Conservation (phyloP, 2,329 filamentous ascomycete genomes). For the Helotiales sp. region DNA sequence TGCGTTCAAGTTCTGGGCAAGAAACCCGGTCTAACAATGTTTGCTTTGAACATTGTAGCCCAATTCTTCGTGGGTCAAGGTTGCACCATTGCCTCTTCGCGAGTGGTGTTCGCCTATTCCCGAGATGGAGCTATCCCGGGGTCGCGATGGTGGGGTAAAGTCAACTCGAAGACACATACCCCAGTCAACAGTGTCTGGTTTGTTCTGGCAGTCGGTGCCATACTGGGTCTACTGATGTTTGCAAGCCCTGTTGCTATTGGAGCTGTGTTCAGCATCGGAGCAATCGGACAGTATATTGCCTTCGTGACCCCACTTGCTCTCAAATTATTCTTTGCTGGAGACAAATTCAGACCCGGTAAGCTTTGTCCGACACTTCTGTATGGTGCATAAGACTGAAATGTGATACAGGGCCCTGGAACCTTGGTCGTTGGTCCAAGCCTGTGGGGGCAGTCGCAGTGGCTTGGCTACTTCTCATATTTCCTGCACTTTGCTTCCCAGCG, state of each 20-base stretch:
- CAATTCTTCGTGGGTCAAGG: slow-evolving; percentile 73
- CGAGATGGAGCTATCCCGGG: slow-evolving; percentile 70
- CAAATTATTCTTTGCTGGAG: slow-evolving; percentile 48
- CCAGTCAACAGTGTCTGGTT: slow-evolving; percentile 72
- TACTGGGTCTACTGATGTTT: slow-evolving; percentile 64
- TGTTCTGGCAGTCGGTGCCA: slow-evolving; percentile 58
- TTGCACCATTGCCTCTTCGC: slow-evolving; percentile 64
- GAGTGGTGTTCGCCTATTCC: slow-evolving; percentile 72
- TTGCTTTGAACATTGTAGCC: slow-evolving; percentile 66
- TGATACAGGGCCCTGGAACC: slow-evolving; percentile 56
- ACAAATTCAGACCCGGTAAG: not conserved
- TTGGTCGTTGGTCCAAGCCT: slow-evolving; percentile 58
- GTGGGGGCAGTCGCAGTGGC: slow-evolving; percentile 56
- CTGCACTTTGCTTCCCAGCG: slow-evolving; percentile 65
- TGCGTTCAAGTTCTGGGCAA: slow-evolving; percentile 64
- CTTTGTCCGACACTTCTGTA: not conserved
- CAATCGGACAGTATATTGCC: slow-evolving; percentile 65
- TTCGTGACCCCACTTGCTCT: slow-evolving; percentile 60
- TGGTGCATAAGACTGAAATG: not conserved
- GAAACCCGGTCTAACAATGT: slow-evolving; percentile 60
- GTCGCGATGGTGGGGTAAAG: slow-evolving; percentile 56
- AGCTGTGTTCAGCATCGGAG: slow-evolving; percentile 70
- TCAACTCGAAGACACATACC: slow-evolving; percentile 61
- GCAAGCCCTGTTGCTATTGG: slow-evolving; percentile 62
- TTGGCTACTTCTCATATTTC: slow-evolving; percentile 67